Base-by-base conservation (phyloP, 768 basidiomycete species). In the Trametopsis cervina region DNA sequence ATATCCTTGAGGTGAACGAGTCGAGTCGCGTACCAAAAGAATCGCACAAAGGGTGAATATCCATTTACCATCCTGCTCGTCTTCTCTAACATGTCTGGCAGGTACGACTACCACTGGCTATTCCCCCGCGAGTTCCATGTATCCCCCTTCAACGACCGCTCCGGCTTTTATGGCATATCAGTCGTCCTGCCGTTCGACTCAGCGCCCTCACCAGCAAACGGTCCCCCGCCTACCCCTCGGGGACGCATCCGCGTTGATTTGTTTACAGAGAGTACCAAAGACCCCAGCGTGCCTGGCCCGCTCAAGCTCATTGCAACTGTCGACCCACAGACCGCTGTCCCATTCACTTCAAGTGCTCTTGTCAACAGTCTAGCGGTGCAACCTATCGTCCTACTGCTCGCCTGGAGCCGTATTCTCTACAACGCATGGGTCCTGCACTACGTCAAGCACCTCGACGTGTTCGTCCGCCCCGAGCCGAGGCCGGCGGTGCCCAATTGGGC, bases 101-200 rank as follows among this genome's bases (percentile, higher is more conserved):
- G 79, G 0, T 78, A 73, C 52, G 69, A 80, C 46, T 74, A 81
- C 52, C 74, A 79, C 47, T 87, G 84, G 81, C 79, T 76, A 0
- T 77, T 87, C 46, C 69, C 68, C 17, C 78, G 83, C 21, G 71
- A 76, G 52, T 88, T 87, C 59, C 83, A 87, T 54, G 84, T 87
- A 40, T 87, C 83, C 0, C 83, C 85, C 0, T 86, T 85, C 70
- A 87, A 85, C 59, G 80, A 84, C 55, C 73, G 83, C 3, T 69
- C 73, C 20, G 83, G 84, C 0, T 81, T 69, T 59, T 87, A 86
- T 64, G 74, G 66, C 2, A 69, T 84, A 13, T 72, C 80, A 38
- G 57, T 87, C 18, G 66, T 67, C 49, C 58, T 66, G 10, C 83
- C 83, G 3, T 68, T 2, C 61, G 57, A 10, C 47, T 54, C 38